phyloP scores from a whole-genome alignment of 2,329 filamentous ascomycete genomes.

The Chaetomium globosum region DNA sequence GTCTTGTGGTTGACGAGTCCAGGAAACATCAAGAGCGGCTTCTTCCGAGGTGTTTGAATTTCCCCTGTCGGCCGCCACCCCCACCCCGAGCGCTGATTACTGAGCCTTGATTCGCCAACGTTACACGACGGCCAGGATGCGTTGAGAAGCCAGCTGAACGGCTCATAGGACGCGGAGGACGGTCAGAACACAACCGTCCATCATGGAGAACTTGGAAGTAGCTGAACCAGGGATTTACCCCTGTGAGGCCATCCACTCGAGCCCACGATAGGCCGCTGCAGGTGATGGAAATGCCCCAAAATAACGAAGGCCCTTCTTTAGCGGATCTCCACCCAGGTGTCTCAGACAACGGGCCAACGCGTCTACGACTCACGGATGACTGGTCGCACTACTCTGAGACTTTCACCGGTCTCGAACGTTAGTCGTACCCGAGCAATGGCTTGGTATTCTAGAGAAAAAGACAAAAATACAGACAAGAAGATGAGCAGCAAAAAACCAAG shows the following conservation, averaged over 20 bases:
- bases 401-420: background rate
- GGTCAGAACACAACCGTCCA: background rate
- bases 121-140: background rate
- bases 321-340: background rate
- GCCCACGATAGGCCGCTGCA: conserved; percentile 10
- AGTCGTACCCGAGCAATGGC: background rate
- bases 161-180: background rate
- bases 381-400: conserved; percentile 1
- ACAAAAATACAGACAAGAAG: conserved; percentile 11
- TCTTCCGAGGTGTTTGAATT: background rate
- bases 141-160: background rate
- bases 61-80: background rate
- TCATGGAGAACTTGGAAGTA: background rate
- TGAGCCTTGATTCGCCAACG: background rate
- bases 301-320: too few relatives aligned
- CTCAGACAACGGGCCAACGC: background rate
- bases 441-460: background rate
- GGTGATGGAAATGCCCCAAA: background rate
- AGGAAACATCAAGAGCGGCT: background rate
- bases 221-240: background rate
- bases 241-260: background rate
- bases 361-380: conserved; percentile 6
- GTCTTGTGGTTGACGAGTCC: background rate
- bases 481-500: background rate
- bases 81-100: background rate